Evolutionary conservation across 805 yeast genomes (phyloP).

Genomic region (Maudiozyma bulderi): DNA sequence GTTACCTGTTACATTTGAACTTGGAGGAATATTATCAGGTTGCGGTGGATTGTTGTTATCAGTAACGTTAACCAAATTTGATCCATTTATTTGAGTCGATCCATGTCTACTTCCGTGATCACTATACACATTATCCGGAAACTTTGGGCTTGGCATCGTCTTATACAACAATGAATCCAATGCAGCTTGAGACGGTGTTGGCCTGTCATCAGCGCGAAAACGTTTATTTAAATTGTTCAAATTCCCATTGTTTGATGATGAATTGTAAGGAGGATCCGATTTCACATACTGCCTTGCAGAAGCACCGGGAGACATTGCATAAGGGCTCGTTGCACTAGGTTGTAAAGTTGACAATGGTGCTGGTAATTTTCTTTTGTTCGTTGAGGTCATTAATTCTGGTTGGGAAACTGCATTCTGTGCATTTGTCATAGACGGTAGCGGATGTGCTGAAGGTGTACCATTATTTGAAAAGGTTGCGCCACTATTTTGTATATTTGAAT

Average conservation of each 20-base stretch:
- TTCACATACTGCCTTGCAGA: not conserved
- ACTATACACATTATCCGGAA: not conserved
- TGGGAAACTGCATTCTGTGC: not conserved
- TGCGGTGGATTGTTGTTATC: not conserved
- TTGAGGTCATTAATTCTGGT: not conserved
- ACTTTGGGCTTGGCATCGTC: conserved; percentile 13
- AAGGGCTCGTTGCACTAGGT: conserved; percentile 7
- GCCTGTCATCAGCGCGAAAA: conserved; percentile 17
- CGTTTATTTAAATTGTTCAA: conserved; percentile 9
- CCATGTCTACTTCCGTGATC: not conserved
- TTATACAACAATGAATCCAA: conserved; percentile 24
- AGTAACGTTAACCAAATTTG: not conserved
- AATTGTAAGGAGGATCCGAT: conserved; percentile 11
- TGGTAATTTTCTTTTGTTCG: conserved; percentile 6
- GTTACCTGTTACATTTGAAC: not conserved
- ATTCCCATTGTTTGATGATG: not conserved
- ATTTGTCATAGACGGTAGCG: not conserved
- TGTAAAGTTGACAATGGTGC: conserved; percentile 1
- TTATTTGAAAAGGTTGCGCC: not conserved
- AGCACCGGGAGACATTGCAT: conserved; percentile 13
- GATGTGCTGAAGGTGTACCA: not conserved
- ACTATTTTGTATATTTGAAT: not conserved
- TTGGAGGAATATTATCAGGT: not conserved
- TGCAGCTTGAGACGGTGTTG: conserved; percentile 25
- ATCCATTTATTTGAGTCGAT: not conserved